Base-by-base conservation (phyloP, 2,329 filamentous ascomycete genomes). In the Colletotrichum higginsianum region DNA sequence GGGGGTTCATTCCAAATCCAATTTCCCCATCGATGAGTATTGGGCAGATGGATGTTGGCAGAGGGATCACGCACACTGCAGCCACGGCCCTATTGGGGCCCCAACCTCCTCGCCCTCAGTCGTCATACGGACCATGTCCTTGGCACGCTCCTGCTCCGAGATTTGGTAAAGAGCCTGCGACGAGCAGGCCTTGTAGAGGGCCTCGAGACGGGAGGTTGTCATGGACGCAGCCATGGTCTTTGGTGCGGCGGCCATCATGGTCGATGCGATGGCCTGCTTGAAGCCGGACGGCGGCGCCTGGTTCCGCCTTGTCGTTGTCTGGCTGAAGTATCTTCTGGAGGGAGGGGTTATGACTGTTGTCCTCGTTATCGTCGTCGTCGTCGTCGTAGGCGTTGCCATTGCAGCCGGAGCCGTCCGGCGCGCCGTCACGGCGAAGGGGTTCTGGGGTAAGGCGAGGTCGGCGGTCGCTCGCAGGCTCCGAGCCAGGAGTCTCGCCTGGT, bases 21-120 rank as follows among this genome's bases (percentile, higher is more conserved):
- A 44, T 44, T 44, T 16, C 13, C 5, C 42, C 42, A 44, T 44
- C 6, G 15, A 16, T 44, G 42, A 44, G 30, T 3, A 57, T 26
- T 46, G 23, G 47, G 40, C 8, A 16, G 16, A 18, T 2, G 15
- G 52, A 15, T 9, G n/a, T 44, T 56, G 40, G 26, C n/a, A 49
- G 71, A 13, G 44, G 61, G 47, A n/a, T 42, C 26, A 53, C 88
- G 66, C 85, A 96, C 94, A 90, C 77, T 91, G 86, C 80, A 97
- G 94, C 96, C 96, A 98, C 86, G 91, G 92, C 15, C 92, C 91
- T 30, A 87, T 86, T 4, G 92, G 92, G 30, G 89, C 85, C 18
- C 96, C 95, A 60, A 98, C 81, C 81, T 98, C 94, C 80, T 97
- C 93, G 11, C 94, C 95, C 42, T 92, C 91, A 64, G 89, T 90